phyloP scores from a whole-genome alignment of 345 rosid genomes.

The Eucalyptus dawsonii region DNA sequence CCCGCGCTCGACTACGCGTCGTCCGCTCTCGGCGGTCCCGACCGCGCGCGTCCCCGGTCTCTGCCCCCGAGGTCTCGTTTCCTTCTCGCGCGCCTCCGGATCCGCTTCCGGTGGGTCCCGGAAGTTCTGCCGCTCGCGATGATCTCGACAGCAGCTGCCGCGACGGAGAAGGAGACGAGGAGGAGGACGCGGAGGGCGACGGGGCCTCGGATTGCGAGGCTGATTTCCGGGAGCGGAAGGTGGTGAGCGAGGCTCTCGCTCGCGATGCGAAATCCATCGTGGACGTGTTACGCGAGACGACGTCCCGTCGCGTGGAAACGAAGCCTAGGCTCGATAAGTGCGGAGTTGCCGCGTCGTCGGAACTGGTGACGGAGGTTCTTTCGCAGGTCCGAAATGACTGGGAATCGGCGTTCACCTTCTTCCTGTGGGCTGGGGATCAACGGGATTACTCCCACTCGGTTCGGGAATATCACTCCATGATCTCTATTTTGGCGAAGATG shows the following conservation, averaged over 20 bases:
- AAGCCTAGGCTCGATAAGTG: constrained; percentile 47
- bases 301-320: constrained; percentile 20
- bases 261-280: constrained; percentile 27
- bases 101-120: neutral
- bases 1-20: neutral
- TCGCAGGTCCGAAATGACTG: constrained; percentile 69
- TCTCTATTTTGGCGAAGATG: constrained; percentile 75
- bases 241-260: constrained; percentile 7
- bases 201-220: constrained; percentile 3
- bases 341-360: constrained; percentile 33
- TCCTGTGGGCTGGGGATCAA: constrained; percentile 72
- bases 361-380: constrained; percentile 61
- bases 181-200: neutral
- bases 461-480: constrained; percentile 69
- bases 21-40: neutral
- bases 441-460: constrained; percentile 39
- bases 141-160: neutral
- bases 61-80: neutral
- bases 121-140: neutral
- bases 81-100: neutral
- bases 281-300: constrained; percentile 22
- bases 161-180: constrained; percentile 4
- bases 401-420: constrained; percentile 85
- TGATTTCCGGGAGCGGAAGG: neutral
- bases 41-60: neutral